Conservation (phyloP, 2,329 filamentous ascomycete genomes). For the Akanthomyces muscarius region DNA sequence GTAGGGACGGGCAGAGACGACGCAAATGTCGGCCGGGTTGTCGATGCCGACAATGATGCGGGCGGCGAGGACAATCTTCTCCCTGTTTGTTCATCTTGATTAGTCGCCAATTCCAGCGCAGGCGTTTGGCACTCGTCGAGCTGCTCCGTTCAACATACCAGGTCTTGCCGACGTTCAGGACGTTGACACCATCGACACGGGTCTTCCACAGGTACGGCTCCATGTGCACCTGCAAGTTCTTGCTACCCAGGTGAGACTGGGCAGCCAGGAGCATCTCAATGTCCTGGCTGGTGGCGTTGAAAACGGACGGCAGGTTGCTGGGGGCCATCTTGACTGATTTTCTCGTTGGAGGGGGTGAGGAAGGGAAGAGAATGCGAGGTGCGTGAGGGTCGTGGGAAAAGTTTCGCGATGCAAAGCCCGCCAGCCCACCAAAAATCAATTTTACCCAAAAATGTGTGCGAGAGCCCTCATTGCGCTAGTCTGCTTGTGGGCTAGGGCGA, state of each 20-base stretch:
- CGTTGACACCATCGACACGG: constrained; percentile 95
- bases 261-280: constrained; percentile 99
- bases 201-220: constrained; percentile 99
- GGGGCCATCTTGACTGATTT: constrained; percentile 79
- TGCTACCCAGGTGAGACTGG: constrained; percentile 93
- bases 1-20: constrained; percentile 99
- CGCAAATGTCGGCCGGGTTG: constrained; percentile 98
- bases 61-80: constrained; percentile 98
- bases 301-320: constrained; percentile 86
- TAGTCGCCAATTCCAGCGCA: neutral
- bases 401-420: constrained; percentile 37
- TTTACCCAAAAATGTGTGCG: constrained; percentile 36
- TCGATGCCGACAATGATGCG: constrained; percentile 98
- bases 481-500: constrained; percentile 20
- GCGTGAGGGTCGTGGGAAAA: constrained; percentile 33
- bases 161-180: constrained; percentile 99
- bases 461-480: constrained; percentile 33
- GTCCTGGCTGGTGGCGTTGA: constrained; percentile 97
- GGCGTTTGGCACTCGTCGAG: neutral
- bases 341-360: constrained; percentile 31
- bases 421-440: constrained; percentile 27
- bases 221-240: constrained; percentile 99
- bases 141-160: constrained; percentile 59
- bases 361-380: constrained; percentile 21
- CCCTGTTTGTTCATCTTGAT: constrained; percentile 53